Conservation (phyloP, 177 flowering plant species). For the Vitis hybrid region DNA sequence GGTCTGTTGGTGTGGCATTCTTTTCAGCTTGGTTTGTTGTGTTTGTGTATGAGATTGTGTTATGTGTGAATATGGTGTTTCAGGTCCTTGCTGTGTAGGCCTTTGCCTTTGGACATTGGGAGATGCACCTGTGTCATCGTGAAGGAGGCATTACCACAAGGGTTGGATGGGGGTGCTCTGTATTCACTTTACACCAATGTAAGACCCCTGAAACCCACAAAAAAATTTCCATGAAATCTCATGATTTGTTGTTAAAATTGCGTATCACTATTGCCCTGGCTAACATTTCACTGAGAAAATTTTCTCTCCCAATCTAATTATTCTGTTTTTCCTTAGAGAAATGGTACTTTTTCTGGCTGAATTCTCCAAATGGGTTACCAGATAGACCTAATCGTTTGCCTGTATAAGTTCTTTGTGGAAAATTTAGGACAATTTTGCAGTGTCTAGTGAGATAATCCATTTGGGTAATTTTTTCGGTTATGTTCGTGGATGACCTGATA, state of each 20-base stretch:
- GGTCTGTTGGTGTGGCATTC: conserved; percentile 33
- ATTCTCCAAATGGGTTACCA: too few relatives aligned
- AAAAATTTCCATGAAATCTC: not conserved
- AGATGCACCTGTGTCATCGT: conserved; percentile 85
- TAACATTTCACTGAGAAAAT: too few relatives aligned
- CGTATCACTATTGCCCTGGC: not conserved
- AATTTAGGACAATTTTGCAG: too few relatives aligned
- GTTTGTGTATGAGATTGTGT: not conserved
- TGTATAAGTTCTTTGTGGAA: too few relatives aligned
- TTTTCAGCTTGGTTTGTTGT: not conserved
- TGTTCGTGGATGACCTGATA: too few relatives aligned
- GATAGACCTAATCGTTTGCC: too few relatives aligned
- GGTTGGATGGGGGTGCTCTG: conserved; percentile 52
- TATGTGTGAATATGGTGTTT: conserved; percentile 9
- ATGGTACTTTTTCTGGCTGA: too few relatives aligned
- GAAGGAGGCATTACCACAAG: conserved; percentile 61
- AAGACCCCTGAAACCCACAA: conserved; percentile 20
- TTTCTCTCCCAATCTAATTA: too few relatives aligned
- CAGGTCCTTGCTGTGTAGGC: conserved; percentile 85
- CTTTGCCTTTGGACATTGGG: conserved; percentile 87
- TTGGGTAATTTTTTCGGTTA: too few relatives aligned
- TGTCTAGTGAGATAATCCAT: too few relatives aligned
- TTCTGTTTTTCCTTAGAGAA: not conserved
- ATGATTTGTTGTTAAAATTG: not conserved
- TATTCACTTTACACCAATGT: conserved; percentile 86